Evolutionary conservation across 2,329 filamentous ascomycete species (phyloP), one percentile per base, ranked within the genome.

Genomic region (Trichoderma harzianum): DNA sequence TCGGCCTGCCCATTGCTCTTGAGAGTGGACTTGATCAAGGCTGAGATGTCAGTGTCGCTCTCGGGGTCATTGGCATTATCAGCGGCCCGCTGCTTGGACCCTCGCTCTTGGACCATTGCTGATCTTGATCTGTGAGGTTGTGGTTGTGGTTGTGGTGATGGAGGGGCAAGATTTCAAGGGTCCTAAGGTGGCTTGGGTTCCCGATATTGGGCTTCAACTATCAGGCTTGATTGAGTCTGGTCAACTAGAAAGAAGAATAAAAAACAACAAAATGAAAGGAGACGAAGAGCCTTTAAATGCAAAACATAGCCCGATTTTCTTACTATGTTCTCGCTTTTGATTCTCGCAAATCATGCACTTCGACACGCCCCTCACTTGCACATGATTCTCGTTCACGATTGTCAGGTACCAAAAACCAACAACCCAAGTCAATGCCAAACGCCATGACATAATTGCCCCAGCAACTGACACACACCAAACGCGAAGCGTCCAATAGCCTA

Each of bases 31-130:
- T 78, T 78, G 53, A 82, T 74, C 26, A 81, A 74, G 64, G 77
- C 77, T 36, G 78, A 78, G 70, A 82, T 78, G 66, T 82, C 80
- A 39, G 74, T 75, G 69, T 80, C 79, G 72, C 79, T 80, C 26
- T 81, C 79, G 7, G 78, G 78, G 14, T 77, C 75, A 72, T 78
- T 80, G 30, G 76, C 76, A n/a, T 77, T 77, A 60, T 77, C 77
- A 61, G 78, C 78, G 21, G 86, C 81, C 76, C 76, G 84, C 77
- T 76, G 82, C 83, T 82, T 86, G 73, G 80, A 84, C 72, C 78
- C 85, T 75, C 78, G 84, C 81, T 82, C 86, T 77, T 82, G 84
- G 75, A 82, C 86, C 85, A 86, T 87, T 87, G 75, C 66, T 75
- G 43, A 51, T 18, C 26, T 10, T 18, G 14, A 21, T 43, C 53